Evolutionary conservation across 768 basidiomycete genomes (phyloP).

Genomic region (Cyclocybe cylindracea): DNA sequence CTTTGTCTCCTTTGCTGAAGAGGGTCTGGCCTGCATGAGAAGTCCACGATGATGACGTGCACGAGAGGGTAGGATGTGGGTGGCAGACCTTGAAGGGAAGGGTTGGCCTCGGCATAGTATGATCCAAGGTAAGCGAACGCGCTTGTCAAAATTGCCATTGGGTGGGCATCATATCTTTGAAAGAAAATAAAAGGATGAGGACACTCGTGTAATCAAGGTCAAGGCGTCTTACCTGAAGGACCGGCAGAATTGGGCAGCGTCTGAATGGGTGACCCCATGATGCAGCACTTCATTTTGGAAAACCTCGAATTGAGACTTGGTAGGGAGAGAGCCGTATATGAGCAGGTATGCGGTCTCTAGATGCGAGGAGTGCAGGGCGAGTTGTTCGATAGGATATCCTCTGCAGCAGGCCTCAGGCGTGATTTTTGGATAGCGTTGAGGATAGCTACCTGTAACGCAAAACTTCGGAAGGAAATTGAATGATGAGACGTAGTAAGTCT

Average conservation of each 20-base stretch:
- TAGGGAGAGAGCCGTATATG: constrained; percentile 84
- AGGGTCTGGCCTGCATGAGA: constrained; percentile 64
- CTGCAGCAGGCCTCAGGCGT: constrained; percentile 33
- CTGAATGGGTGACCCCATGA: constrained; percentile 68
- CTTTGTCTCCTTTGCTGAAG: constrained; percentile 66
- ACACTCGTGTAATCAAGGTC: neutral
- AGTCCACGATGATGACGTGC: neutral
- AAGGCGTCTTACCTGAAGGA: constrained; percentile 53
- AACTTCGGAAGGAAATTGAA: constrained; percentile 31
- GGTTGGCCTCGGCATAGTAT: constrained; percentile 87
- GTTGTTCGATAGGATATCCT: constrained; percentile 92
- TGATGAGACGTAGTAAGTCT: neutral
- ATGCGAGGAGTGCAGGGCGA: constrained; percentile 78
- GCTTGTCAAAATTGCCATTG: constrained; percentile 88
- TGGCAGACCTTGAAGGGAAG: constrained; percentile 72
- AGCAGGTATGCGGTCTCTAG: constrained; percentile 87
- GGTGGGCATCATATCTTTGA: constrained; percentile 85
- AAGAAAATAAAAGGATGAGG: neutral
- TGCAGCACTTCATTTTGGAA: constrained; percentile 81
- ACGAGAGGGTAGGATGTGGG: neutral
- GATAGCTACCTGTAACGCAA: constrained; percentile 67
- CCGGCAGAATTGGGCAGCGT: constrained; percentile 68
- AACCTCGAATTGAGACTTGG: constrained; percentile 51
- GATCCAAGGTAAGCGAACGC: constrained; percentile 88
- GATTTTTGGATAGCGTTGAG: neutral